Base-by-base conservation (phyloP, 2,329 filamentous ascomycete genomes). In the Cercospora sesami region DNA sequence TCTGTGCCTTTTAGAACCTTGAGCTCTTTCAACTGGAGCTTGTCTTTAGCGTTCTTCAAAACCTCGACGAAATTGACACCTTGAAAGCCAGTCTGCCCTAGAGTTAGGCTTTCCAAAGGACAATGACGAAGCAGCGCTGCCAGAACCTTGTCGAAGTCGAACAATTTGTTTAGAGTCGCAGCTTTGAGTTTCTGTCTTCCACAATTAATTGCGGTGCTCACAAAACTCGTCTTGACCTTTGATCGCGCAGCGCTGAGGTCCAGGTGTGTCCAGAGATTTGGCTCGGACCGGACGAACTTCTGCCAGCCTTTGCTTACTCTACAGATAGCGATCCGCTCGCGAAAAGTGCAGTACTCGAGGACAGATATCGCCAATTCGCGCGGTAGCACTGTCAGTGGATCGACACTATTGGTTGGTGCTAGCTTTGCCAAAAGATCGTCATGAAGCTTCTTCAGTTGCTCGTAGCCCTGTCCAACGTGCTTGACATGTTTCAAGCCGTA, bases 271-370 rank as follows among this genome's bases (percentile, higher is more conserved):
- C 87, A 87, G 1, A 87, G 78, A 8, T 77, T 77, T 0, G 81
- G 79, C 28, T 82, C 75, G 4, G 81, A 82, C 9, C 76, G 77
- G 12, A 89, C 79, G 55, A 86, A 83, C n/a, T 74, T 76, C 10
- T 81, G 78, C 87, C 87, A 90, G 59, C 79, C 78, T 75, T 82
- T 85, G 42, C 83, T 88, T 2, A 89, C 86, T 7, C 84, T 81
- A 55, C 86, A 80, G 58, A 84, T 82, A 48, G 75, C 79, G 14
- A 83, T 83, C 23, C 61, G 69, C 63, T 86, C 79, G 60, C 78
- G 79, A 74, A 88, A 87, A 31, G 79, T 77, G n/a, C 88, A 78
- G 68, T 85, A 79, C 9, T 78, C 77, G n/a, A 89, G 73, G 1
- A 88, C 78, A 73, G 84, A 80, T 39, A 82, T 79, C 5, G 83